Base-by-base conservation (phyloP, 371 early-diverging fungal species). In the Synchytrium microbalum region DNA sequence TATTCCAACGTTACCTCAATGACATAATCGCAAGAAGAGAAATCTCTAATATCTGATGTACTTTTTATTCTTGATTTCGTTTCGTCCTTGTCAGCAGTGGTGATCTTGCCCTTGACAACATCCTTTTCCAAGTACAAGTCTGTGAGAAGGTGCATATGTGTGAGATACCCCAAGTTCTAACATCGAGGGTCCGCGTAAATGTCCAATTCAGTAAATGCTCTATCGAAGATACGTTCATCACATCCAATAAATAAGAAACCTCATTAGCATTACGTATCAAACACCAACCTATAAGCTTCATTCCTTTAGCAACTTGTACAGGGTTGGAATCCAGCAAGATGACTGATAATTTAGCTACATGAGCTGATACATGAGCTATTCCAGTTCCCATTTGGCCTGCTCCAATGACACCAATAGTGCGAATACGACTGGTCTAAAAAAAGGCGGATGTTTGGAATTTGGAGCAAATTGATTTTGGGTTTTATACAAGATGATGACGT, bases 301-400 rank as follows among this genome's bases (percentile, higher is more conserved):
- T 64, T 2, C 92, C 92, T 72, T 87, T 86, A 28, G 88, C 88
- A 13, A 93, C 79, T 75, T 93, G 92, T n/a, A 67, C 72, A 62
- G 84, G 77, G 71, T 84, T 89, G 59, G 91, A 74, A 75, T 98
- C 98, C 78, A 93, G 75, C 33, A 89, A 73, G 16, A 78, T 62
- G 1, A 92, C 91, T 27, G 86, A 85, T 27, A 89, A 72, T 69
- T 88, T 84, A 59, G 95, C 88, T 2, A 86, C 81, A 51, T 86
- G 85, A 29, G 96, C 95, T 32, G 91, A 86, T n/a, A 98, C 98
- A 59, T 92, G 87, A 3, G 92, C 96, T 68, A 98, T 98, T 38
- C 98, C 98, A 58, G 89, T 75, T 29, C 98, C 93, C 88, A 83
- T 83, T 64, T 83, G 84, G 33, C 84, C 84, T 3, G 81, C 82